A percentile compares a stretch with the other conserved stretches of the same genome.
These are phyloP conservation scores for Wickerhamomyces alni DNA, from an alignment of 805 yeast species.

Conservation along the genomic window DNA sequence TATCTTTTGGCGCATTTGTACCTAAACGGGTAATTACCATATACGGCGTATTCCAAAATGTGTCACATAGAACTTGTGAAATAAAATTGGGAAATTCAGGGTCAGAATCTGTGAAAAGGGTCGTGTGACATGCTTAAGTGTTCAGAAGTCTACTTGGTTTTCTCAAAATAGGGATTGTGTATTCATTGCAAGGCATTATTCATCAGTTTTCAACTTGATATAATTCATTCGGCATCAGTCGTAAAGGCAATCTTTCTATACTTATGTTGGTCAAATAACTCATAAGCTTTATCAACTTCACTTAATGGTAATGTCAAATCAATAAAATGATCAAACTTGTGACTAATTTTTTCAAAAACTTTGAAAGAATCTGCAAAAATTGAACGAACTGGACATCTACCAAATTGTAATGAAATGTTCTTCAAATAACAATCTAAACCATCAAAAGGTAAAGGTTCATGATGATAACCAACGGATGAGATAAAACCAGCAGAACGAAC, in stretches of 20 bases:
- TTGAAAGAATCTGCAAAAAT: slow-evolving; percentile 46
- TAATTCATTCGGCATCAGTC: too few relatives aligned
- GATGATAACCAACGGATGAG: slow-evolving; percentile 55
- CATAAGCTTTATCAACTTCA: slow-evolving; percentile 41
- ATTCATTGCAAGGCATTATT: too few relatives aligned
- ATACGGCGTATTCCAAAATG: too few relatives aligned
- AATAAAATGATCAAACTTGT: slow-evolving; percentile 44
- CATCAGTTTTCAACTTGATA: too few relatives aligned
- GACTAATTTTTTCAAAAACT: slow-evolving; percentile 38
- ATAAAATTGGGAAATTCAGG: too few relatives aligned
- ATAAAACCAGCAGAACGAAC: slow-evolving; percentile 56
- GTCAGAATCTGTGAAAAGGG: too few relatives aligned
- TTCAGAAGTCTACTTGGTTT: too few relatives aligned
- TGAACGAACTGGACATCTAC: slow-evolving; percentile 58
- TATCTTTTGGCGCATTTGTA: too few relatives aligned
- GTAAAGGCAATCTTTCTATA: slow-evolving; percentile 49
- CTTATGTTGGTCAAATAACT: slow-evolving; percentile 45
- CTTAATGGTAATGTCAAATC: slow-evolving; percentile 40
- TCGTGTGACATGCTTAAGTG: too few relatives aligned
- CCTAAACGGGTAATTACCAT: too few relatives aligned
- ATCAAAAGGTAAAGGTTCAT: slow-evolving; percentile 47
- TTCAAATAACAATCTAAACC: slow-evolving; percentile 55
- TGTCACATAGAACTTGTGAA: too few relatives aligned
- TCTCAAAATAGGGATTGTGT: too few relatives aligned
- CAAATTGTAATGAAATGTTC: slow-evolving; percentile 51